Percentiles rank a stretch among this genome's conserved stretches.
Conservation (phyloP, 768 basidiomycete species). For the Ramaria sp. region DNA sequence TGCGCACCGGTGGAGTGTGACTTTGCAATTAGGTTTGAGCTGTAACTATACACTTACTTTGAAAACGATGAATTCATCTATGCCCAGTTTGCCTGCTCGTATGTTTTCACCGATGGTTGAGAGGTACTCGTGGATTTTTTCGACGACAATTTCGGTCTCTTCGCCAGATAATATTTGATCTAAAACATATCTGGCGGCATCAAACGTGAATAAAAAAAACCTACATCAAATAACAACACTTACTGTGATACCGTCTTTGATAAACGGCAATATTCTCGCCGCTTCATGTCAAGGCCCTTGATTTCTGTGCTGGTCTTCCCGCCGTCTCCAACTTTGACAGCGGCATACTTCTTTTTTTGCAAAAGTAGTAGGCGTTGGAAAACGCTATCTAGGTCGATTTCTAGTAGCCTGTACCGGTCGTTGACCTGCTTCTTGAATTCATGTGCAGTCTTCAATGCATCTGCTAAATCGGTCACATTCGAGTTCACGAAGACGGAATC, state of each 20-base stretch:
- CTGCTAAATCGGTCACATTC: slow-evolving; percentile 76
- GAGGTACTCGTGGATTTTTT: slow-evolving; percentile 89
- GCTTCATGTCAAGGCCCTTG: slow-evolving; percentile 98
- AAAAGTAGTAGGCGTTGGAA: slow-evolving; percentile 87
- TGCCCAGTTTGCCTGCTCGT: slow-evolving; percentile 59
- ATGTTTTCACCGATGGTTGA: slow-evolving; percentile 67
- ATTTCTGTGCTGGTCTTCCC: slow-evolving; percentile 72
- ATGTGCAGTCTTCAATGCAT: slow-evolving; percentile 84
- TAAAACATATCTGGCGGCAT: slow-evolving; percentile 62
- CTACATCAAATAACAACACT: slow-evolving; percentile 20
- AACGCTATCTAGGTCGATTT: slow-evolving; percentile 92
- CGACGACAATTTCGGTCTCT: slow-evolving; percentile 78
- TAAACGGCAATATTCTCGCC: slow-evolving; percentile 85
- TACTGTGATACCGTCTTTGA: slow-evolving; percentile 92
- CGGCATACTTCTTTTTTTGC: slow-evolving; percentile 99
- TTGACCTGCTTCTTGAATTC: slow-evolving; percentile 96
- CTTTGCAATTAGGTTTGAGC: not conserved
- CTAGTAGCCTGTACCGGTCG: slow-evolving; percentile 87
- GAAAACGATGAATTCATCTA: slow-evolving; percentile 93
- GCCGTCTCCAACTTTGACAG: slow-evolving; percentile 86
- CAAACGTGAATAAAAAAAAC: not conserved
- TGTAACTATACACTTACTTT: slow-evolving; percentile 45
- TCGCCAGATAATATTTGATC: slow-evolving; percentile 89
- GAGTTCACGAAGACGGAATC: slow-evolving; percentile 99
- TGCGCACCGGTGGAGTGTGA: slow-evolving; percentile 19